phyloP scores from a whole-genome alignment of 352 stramenopile species.

The Phytophthora parvispora region DNA sequence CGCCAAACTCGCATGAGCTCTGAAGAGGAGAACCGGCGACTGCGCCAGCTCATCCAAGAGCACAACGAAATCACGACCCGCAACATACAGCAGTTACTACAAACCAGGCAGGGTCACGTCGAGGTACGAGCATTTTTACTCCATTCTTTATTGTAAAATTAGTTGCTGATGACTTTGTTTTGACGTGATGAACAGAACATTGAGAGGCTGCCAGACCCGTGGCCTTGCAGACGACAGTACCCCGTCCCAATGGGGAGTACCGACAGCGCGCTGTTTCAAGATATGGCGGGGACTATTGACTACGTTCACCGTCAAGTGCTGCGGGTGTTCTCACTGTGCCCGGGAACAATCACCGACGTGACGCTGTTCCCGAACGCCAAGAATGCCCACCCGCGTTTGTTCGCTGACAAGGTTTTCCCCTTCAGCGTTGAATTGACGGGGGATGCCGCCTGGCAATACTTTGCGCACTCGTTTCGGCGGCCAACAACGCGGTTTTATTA shows the following conservation, averaged over 20 bases:
- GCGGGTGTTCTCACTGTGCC: constrained; percentile 21
- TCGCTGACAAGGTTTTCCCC: constrained; percentile 46
- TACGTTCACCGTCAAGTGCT: constrained; percentile 42
- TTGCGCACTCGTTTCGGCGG: constrained; percentile 32
- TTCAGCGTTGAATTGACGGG: constrained; percentile 40
- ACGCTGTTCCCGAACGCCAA: not conserved
- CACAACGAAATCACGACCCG: constrained; percentile 4
- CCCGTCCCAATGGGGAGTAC: constrained; percentile 14
- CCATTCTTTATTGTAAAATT: not conserved
- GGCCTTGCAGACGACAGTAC: constrained; percentile 26
- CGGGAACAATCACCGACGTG: not conserved
- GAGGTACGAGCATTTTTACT: constrained; percentile 3
- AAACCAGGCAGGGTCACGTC: not conserved
- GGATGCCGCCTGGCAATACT: constrained; percentile 41
- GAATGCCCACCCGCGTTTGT: constrained; percentile 27
- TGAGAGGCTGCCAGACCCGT: constrained; percentile 3
- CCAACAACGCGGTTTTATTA: constrained; percentile 43
- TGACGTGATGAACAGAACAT: not conserved
- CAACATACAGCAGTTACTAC: constrained; percentile 9
- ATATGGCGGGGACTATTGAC: constrained; percentile 31
- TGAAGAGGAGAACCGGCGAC: constrained; percentile 25
- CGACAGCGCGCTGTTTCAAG: constrained; percentile 32
- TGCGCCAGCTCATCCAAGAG: constrained; percentile 16
- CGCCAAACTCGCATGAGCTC: constrained; percentile 9
- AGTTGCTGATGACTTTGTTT: not conserved